Percentiles rank a stretch among this genome's conserved stretches.
Evolutionary conservation across 1,139 yeast species (phyloP).

Genomic region (Candida pseudoviswanathii): DNA sequence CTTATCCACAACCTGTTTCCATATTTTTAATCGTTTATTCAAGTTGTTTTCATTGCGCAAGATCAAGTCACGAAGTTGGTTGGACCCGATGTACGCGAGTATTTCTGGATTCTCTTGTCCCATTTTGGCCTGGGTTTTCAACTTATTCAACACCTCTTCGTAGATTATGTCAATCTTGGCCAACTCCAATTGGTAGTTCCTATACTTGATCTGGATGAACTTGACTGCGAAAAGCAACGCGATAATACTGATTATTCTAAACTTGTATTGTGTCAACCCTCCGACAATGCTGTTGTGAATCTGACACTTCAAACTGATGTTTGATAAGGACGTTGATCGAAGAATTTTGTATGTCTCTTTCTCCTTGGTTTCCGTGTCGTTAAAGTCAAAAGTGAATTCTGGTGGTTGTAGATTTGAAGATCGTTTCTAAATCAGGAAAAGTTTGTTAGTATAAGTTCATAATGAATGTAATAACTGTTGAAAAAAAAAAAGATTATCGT

Average conservation of each 20-base stretch:
- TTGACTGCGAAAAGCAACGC: conserved; percentile 24
- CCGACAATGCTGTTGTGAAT: conserved; percentile 55
- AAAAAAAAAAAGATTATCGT: conserved; percentile 17
- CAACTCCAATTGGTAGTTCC: conserved; percentile 32
- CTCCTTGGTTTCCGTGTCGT: conserved; percentile 34
- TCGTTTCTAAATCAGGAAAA: conserved; percentile 30
- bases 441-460: conserved; percentile 24
- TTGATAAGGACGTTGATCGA: conserved; percentile 74
- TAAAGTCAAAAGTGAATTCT: conserved; percentile 26
- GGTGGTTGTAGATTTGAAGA: conserved; percentile 27
- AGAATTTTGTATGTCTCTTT: conserved; percentile 49
- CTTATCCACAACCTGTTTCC: conserved; percentile 62
- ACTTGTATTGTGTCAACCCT: conserved; percentile 48
- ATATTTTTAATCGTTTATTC: conserved; percentile 50
- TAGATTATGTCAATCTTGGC: conserved; percentile 37
- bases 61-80: conserved; percentile 75
- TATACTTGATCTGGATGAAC: conserved; percentile 33
- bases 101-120: conserved; percentile 25
- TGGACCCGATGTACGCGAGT: conserved; percentile 62
- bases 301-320: conserved; percentile 64
- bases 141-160: conserved; percentile 47
- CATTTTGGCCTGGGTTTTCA: conserved; percentile 40
- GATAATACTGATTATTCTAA: conserved; percentile 27
- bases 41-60: conserved; percentile 49
- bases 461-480: background rate